Base-by-base conservation (phyloP, 371 early-diverging fungal genomes). In the Syncephalastrum contaminatum region DNA sequence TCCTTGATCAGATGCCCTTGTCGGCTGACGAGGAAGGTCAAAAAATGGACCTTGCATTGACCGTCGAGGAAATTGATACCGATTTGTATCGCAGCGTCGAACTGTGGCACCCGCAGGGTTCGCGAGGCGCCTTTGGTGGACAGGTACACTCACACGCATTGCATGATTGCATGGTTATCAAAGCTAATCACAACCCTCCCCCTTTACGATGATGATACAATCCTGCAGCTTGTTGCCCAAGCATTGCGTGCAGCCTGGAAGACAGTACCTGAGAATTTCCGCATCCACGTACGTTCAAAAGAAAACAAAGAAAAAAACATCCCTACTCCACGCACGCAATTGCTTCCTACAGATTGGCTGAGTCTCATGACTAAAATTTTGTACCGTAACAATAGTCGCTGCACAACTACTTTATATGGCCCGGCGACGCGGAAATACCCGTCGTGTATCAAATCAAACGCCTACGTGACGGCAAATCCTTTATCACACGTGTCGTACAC, bases 121-220 rank as follows among this genome's bases (percentile, higher is more conserved):
- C 87, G 40, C 87, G 94, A 41, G 95, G 93, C 40, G 92, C 92
- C 6, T 95, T 92, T 71, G 96, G 95, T 67, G 81, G 71, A 16
- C 73, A 73, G 65, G 72, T 77, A 71, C 25, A 4, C 25, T 4
- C 4, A 8, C 13, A n/a, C 13, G 5, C 7, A 30, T 30, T 30
- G 36, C 36, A 30, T 30, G 18, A 36, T 36, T 27, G 13, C 36
- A 30, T 30, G 12, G 36, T 10, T 10, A 18, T n/a, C n/a, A 8
- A 43, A 53, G 13, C 22, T 15, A 53, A 25, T 18, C 42, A 25
- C 16, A n/a, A 18, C 10, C 10, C 25, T 25, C 25, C 25, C 10
- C 36, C 36, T 5, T 30, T 10, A 30, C 36, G 36, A 8, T 22
- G 46, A 18, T 22, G 36, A 43, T 10, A 10, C 14, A 47, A 25